Base-by-base conservation (phyloP, 2,329 filamentous ascomycete genomes). In the Fusarium acutatum region DNA sequence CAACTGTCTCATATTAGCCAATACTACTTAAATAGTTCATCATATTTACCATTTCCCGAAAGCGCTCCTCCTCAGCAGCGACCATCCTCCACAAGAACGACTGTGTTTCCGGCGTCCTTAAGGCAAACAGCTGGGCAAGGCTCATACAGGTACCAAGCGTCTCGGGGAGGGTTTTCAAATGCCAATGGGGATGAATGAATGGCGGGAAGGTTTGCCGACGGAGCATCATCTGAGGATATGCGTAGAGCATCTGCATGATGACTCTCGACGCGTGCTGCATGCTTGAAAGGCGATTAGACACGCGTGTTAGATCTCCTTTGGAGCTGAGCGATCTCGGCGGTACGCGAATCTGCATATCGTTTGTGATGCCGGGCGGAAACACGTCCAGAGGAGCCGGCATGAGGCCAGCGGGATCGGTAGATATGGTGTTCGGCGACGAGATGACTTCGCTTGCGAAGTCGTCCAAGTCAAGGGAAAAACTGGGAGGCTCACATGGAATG, bases 141-240 rank as follows among this genome's bases (percentile, higher is more conserved):
- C 75, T 66, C 60, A 80, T 71, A 32, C 79, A 81, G 5, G 61
- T 79, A 0, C 72, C 73, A 4, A 81, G 18, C 8, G 50, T 69
- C 4, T 79, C 73, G 0, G 78, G 77, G 0, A 79, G 63, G 2
- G 22, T 32, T 7, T 64, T 13, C 5, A 52, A n/a, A 17, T 79
- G 71, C 76, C 77, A 79, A 3, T 79, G 67, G 0, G 75, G 72
- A 28, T 81, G 79, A 20, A 81, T 77, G 10, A 81, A 81, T 0
- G 80, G 80, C 5, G 80, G 80, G 37, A 81, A 76, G 1, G 69
- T 80, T 12, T 79, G 73, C 3, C 77, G 77, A 12, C 77, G 72
- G 13, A 78, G 70, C 80, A 81, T 81, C 79, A 79, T 79, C 14
- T 72, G 77, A 0, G 80, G 80, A 38, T 78, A 81, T 1, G 79